Conservation (phyloP, 2,329 filamentous ascomycete species). For the Blastomyces parvus region DNA sequence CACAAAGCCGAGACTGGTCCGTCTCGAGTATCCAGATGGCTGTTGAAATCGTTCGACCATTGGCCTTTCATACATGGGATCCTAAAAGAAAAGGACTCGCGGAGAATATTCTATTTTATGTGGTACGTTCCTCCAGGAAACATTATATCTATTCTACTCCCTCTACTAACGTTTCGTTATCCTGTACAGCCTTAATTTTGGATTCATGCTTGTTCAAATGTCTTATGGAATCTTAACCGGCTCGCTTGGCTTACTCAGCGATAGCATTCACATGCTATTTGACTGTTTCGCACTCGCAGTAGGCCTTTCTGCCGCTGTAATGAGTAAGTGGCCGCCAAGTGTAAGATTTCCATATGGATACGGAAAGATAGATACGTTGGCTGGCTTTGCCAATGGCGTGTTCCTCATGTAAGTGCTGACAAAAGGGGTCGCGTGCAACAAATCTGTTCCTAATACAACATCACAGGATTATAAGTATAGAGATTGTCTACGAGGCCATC, state of each 20-base stretch:
- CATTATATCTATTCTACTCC: background rate
- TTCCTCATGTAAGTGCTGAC: constrained; percentile 65
- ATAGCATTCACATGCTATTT: constrained; percentile 99
- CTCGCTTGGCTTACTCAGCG: constrained; percentile 86
- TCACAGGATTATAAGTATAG: constrained; percentile 76
- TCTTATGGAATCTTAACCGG: constrained; percentile 91
- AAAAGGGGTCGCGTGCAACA: background rate
- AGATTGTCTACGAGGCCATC: constrained; percentile 90
- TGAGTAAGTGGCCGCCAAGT: constrained; percentile 93
- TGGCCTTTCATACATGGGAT: constrained; percentile 79
- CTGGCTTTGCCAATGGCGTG: constrained; percentile 92
- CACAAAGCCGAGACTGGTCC: constrained; percentile 39
- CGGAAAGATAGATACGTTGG: constrained; percentile 91
- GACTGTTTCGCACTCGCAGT: constrained; percentile 89
- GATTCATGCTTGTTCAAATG: constrained; percentile 88
- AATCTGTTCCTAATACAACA: constrained; percentile 14
- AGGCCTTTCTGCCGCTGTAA: constrained; percentile 80
- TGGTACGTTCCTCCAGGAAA: constrained; percentile 46
- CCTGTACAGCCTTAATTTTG: constrained; percentile 69
- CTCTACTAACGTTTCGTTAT: constrained; percentile 38
- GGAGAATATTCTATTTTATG: constrained; percentile 97
- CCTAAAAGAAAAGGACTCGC: constrained; percentile 80
- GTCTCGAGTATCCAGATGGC: constrained; percentile 60
- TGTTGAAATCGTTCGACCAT: constrained; percentile 59
- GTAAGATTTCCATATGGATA: constrained; percentile 87